These are phyloP conservation scores for Cucumis melo DNA, from an alignment of 306 rosid genomes.

Conservation along the genomic window DNA sequence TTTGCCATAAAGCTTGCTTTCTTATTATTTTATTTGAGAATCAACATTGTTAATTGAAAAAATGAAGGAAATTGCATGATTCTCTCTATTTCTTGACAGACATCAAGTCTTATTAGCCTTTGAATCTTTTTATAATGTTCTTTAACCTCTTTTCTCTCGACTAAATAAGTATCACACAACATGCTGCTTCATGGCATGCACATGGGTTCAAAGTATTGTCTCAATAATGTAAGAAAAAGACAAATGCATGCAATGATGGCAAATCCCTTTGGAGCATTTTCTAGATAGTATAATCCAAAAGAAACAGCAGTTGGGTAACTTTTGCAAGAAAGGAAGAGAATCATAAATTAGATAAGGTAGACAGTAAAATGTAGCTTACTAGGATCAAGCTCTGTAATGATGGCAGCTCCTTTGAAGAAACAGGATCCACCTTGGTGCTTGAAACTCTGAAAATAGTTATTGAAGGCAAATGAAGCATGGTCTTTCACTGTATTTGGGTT, in stretches of 20 bases:
- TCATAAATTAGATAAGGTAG: not conserved
- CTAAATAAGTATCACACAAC: not conserved
- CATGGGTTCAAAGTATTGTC: not conserved
- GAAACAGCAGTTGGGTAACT: not conserved
- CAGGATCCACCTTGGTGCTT: conserved; percentile 63
- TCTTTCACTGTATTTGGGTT: conserved; percentile 45
- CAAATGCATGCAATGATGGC: not conserved
- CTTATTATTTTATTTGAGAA: not conserved
- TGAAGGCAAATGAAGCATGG: conserved; percentile 83
- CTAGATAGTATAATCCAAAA: not conserved
- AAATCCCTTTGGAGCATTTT: not conserved
- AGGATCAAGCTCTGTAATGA: conserved; percentile 68
- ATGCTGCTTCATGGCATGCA: not conserved
- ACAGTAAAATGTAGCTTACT: conserved; percentile 28
- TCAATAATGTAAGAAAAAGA: not conserved
- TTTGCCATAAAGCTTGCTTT: not conserved
- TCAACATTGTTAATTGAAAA: not conserved
- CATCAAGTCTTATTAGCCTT: not conserved
- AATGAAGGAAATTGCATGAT: not conserved
- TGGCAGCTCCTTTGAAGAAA: conserved; percentile 54
- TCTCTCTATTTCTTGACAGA: not conserved
- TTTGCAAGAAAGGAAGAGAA: not conserved
- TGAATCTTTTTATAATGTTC: not conserved
- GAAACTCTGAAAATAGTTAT: conserved; percentile 48
- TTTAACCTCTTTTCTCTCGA: not conserved